Percentiles rank a stretch among this genome's conserved stretches.
phyloP scores from a whole-genome alignment of 441 rosid species.

The Raphanus hybrid region DNA sequence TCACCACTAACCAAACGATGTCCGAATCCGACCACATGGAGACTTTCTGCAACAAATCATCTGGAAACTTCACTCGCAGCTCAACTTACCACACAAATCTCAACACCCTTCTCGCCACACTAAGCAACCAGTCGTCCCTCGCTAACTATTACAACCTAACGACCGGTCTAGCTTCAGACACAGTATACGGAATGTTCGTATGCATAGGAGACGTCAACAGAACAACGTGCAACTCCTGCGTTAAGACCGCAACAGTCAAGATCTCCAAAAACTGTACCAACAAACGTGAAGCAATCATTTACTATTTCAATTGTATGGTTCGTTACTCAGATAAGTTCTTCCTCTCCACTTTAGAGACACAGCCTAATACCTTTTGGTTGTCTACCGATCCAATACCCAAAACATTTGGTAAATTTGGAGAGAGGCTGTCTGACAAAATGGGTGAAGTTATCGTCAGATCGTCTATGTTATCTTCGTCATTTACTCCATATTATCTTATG shows the following conservation, averaged over 20 bases:
- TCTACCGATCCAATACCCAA: slow-evolving; percentile 2
- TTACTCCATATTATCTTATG: slow-evolving; percentile 20
- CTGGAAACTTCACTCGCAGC: slow-evolving; percentile 14
- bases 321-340: slow-evolving; percentile 32
- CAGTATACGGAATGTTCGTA: slow-evolving; percentile 26
- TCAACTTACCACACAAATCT: slow-evolving; percentile 36
- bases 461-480: slow-evolving; percentile 3
- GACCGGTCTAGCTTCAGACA: slow-evolving; percentile 32
- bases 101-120: slow-evolving; percentile 24
- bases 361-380: not conserved
- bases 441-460: slow-evolving; percentile 30
- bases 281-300: slow-evolving; percentile 28
- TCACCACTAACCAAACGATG: slow-evolving; percentile 3
- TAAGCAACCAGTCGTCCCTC: slow-evolving; percentile 19
- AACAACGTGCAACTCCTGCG: slow-evolving; percentile 25
- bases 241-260: slow-evolving; percentile 24
- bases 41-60: slow-evolving; percentile 23
- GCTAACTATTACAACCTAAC: slow-evolving; percentile 29
- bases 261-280: slow-evolving; percentile 26
- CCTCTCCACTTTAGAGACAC: slow-evolving; percentile 19
- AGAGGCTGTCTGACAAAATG: slow-evolving; percentile 24
- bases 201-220: slow-evolving; percentile 35
- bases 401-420: not conserved
- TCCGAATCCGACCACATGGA: slow-evolving; percentile 22
- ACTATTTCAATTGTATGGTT: slow-evolving; percentile 29